Evolutionary conservation across 192 early-diverging fungal species (phyloP).

Genomic region (Oehlia diaphana): DNA sequence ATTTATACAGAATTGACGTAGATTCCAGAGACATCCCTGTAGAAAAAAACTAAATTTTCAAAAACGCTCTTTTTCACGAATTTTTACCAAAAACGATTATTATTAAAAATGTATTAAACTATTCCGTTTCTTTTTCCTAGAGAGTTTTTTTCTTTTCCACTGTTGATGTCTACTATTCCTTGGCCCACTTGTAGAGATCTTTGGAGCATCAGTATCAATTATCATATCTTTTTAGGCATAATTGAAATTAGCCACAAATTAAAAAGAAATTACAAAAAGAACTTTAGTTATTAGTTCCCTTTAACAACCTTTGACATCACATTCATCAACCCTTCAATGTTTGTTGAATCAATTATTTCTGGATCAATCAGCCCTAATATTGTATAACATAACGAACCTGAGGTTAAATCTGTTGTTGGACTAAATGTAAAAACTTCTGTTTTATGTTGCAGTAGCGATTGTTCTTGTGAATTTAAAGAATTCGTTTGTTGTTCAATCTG

Average conservation of each 20-base stretch:
- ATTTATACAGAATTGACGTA: too few species aligned
- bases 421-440: not conserved
- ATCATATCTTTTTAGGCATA: not conserved
- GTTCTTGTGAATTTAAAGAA: not conserved
- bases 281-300: not conserved
- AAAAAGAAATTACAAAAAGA: not conserved
- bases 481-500: constrained; percentile 27
- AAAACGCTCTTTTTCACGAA: not conserved
- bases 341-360: not conserved
- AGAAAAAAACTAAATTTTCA: too few species aligned
- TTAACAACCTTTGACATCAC: not conserved
- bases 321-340: not conserved
- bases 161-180: constrained; percentile 11
- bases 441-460: not conserved
- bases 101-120: not conserved
- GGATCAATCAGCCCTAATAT: not conserved
- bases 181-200: constrained; percentile 12
- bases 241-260: not conserved
- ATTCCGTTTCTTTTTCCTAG: not conserved
- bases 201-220: not conserved
- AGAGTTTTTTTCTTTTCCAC: not conserved
- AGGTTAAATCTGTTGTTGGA: not conserved
- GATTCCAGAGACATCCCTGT: too few species aligned
- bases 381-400: not conserved
- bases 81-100: not conserved